Evolutionary conservation across 345 rosid genomes (phyloP), one percentile per base, ranked within the genome.

Genomic region (Excoecaria cochinchinensis): DNA sequence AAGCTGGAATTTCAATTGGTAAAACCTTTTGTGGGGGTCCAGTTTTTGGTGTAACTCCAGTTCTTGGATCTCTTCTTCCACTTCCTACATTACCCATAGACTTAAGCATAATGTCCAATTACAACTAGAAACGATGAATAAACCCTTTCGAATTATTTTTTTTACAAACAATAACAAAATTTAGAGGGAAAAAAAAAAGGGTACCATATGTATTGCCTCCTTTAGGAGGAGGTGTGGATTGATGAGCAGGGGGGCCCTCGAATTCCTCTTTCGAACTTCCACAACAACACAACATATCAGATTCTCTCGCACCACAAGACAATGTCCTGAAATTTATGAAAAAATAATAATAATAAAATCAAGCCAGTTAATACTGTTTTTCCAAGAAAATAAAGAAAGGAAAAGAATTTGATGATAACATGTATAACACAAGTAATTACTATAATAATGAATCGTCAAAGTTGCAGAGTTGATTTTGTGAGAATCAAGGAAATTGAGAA

Each of bases 261-360:
- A 84, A 83, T 76, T 92, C 98, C 84, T 95, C 98, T 84, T 91
- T 97, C 67, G 83, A 79, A 73, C 88, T 98, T 72, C 91, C 93
- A 75, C 99, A 95, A 82, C 99, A 95, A 82, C 98, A 95, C 75
- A 87, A 89, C 98, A 92, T 92, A 39, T 72, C 71, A 58, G 10
- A 4, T 42, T 4, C 69, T 40, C 44, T 62, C 46, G 8, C 3
- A 12, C 4, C 36, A 62, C 4, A 3, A 3, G 13, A 19, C 12
- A 55, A 65, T 58, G 40, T 56, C 72, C 80, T 71, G 71, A 64
- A 53, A 19, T 48, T 36, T 16, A 4, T 14, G 15, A 67, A 6
- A 58, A 44, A 9, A 7, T 11, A 36, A 39, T n/a, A n/a, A n/a
- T n/a, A n/a, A 31, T 31, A 31, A 31, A 31, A 31, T 31, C 31